Evolutionary conservation across 257 asterid species (phyloP).

Genomic region (Gentiana dahurica): DNA sequence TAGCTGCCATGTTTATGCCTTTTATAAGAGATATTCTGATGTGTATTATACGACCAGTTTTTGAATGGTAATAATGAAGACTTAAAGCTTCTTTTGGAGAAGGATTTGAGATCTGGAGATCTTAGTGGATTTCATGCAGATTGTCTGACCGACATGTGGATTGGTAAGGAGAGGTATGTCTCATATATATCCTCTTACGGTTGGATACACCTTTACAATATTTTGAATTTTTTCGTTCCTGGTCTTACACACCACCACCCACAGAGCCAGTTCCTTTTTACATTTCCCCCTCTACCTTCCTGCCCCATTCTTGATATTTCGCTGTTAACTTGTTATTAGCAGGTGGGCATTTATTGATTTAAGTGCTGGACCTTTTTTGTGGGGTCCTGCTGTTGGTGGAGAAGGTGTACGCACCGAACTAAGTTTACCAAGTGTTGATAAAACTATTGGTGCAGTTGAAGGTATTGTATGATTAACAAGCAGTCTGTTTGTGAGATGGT

Average conservation of each 20-base stretch:
- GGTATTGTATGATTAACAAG: slow-evolving; percentile 29
- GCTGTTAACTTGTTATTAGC: slow-evolving; percentile 14
- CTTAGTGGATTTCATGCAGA: slow-evolving; percentile 75
- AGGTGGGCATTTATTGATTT: slow-evolving; percentile 99
- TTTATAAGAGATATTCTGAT: slow-evolving; percentile 10
- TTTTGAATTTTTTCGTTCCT: too few relatives aligned
- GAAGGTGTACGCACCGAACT: slow-evolving; percentile 97
- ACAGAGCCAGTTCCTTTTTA: background rate
- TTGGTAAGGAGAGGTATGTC: slow-evolving; percentile 70
- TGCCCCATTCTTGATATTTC: slow-evolving; percentile 1
- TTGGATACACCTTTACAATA: too few relatives aligned
- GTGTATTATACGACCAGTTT: slow-evolving; percentile 33
- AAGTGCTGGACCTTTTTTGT: slow-evolving; percentile 91
- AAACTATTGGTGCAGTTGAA: slow-evolving; percentile 85
- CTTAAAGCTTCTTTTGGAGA: slow-evolving; percentile 51
- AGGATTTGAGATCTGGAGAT: slow-evolving; percentile 72
- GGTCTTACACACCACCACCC: background rate
- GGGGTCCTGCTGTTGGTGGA: slow-evolving; percentile 99
- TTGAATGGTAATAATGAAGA: slow-evolving; percentile 68
- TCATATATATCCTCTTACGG: too few relatives aligned
- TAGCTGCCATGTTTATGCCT: background rate
- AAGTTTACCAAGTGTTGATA: slow-evolving; percentile 87
- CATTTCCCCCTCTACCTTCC: background rate
- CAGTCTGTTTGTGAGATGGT: too few relatives aligned
- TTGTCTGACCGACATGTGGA: slow-evolving; percentile 90